A percentile compares a stretch with the other conserved stretches of the same genome.
phyloP scores from a whole-genome alignment of 495 filamentous ascomycete species.

The Neurospora sp. region DNA sequence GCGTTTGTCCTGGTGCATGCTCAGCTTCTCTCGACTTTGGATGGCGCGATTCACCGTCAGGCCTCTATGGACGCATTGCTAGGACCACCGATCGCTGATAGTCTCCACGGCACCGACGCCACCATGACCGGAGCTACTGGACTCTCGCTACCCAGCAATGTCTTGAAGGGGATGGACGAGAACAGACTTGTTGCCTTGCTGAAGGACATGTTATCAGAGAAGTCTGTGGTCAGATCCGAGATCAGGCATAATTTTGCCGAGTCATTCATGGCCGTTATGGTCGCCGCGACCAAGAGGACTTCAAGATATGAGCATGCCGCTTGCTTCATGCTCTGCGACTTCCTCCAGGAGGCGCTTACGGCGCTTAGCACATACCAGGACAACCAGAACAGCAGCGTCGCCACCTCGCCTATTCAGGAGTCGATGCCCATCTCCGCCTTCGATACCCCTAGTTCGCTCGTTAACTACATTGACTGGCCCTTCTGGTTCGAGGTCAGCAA shows the following conservation, averaged over 20 bases:
- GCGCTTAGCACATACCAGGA: constrained; percentile 26
- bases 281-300: constrained; percentile 60
- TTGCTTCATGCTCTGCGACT: constrained; percentile 87
- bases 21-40: constrained; percentile 71
- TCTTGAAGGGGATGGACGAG: constrained; percentile 76
- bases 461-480: constrained; percentile 57
- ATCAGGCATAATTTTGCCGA: constrained; percentile 67
- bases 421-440: constrained; percentile 1
- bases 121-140: constrained; percentile 53
- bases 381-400: constrained; percentile 36
- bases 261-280: constrained; percentile 63
- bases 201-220: constrained; percentile 71
- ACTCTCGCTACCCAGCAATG: constrained; percentile 44
- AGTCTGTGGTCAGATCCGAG: constrained; percentile 38
- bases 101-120: constrained; percentile 63
- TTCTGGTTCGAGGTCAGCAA: constrained; percentile 86
- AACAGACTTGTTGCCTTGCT: constrained; percentile 82
- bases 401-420: constrained; percentile 13
- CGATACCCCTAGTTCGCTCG: constrained; percentile 1
- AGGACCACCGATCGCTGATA: constrained; percentile 63
- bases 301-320: constrained; percentile 80
- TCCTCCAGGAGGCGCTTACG: constrained; percentile 64
- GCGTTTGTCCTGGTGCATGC: constrained; percentile 77
- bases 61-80: constrained; percentile 41
- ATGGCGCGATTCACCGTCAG: constrained; percentile 74